A percentile compares a stretch with the other conserved stretches of the same genome.
Conservation (phyloP, 2,329 filamentous ascomycete genomes). For the Diaporthe citrichinensis region DNA sequence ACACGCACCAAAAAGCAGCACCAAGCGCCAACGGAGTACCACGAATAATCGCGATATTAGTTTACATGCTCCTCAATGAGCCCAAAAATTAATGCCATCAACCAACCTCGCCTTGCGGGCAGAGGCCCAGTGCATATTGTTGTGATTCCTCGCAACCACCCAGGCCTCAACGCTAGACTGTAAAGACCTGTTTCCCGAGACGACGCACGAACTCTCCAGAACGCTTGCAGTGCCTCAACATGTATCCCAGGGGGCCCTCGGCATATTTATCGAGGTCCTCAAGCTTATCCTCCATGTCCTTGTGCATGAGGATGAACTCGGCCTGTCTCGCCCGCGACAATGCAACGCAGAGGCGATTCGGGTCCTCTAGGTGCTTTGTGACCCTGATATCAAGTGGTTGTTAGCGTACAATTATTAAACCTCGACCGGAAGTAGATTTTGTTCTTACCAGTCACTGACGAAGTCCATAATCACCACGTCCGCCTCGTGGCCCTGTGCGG, state of each 20-base stretch:
- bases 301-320: slow-evolving; percentile 62
- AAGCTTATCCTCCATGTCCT: slow-evolving; percentile 47
- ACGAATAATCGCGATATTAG: neutral
- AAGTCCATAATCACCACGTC: slow-evolving; percentile 64
- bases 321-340: slow-evolving; percentile 60
- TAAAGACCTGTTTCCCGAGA: too few species aligned
- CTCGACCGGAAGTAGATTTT: neutral
- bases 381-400: slow-evolving; percentile 21
- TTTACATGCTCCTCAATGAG: neutral
- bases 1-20: neutral
- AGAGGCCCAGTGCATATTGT: too few species aligned
- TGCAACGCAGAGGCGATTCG: slow-evolving; percentile 61
- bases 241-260: neutral
- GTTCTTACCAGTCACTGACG: slow-evolving; percentile 52
- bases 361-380: slow-evolving; percentile 59
- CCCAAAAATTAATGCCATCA: neutral
- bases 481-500: slow-evolving; percentile 62
- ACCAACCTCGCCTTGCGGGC: neutral
- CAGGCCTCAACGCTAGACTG: too few species aligned
- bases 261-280: too few species aligned
- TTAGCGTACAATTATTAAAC: neutral
- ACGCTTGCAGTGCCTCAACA: neutral
- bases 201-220: neutral
- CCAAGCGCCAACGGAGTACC: neutral
- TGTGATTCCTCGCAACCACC: too few species aligned